Conservation (phyloP, 495 filamentous ascomycete genomes). For the Letharia columbiana region DNA sequence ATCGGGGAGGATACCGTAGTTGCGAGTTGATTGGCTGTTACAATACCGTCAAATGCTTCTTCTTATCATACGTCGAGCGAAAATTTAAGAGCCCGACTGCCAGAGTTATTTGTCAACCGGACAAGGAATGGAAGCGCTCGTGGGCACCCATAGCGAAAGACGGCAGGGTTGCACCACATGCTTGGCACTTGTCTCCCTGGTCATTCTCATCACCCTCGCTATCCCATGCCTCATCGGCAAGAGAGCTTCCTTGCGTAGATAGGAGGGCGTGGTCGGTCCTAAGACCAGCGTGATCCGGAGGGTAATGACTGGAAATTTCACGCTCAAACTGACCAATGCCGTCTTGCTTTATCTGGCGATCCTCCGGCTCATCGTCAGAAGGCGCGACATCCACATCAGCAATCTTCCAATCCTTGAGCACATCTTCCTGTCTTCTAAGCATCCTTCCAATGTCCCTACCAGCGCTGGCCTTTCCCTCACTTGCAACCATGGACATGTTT, state of each 20-base stretch:
- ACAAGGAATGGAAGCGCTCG: conserved; percentile 50
- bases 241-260: conserved; percentile 23
- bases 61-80: not conserved
- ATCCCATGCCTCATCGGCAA: conserved; percentile 37
- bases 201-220: conserved; percentile 36
- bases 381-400: conserved; percentile 37
- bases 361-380: conserved; percentile 8
- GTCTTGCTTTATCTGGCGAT: conserved; percentile 19
- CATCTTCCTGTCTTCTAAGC: conserved; percentile 59
- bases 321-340: not conserved
- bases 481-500: conserved; percentile 64
- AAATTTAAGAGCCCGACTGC: not conserved
- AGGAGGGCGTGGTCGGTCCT: conserved; percentile 27
- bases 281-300: not conserved
- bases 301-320: not conserved
- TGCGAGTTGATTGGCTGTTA: not conserved
- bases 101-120: not conserved
- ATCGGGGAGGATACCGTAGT: not conserved
- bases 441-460: conserved; percentile 57
- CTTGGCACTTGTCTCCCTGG: conserved; percentile 39
- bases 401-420: conserved; percentile 54
- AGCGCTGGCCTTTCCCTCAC: conserved; percentile 39
- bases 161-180: conserved; percentile 59
- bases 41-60: not conserved
- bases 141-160: conserved; percentile 67